A percentile compares a stretch with the other conserved stretches of the same genome.
Evolutionary conservation across 345 rosid genomes (phyloP).

Genomic region (Limnanthes douglasii): DNA sequence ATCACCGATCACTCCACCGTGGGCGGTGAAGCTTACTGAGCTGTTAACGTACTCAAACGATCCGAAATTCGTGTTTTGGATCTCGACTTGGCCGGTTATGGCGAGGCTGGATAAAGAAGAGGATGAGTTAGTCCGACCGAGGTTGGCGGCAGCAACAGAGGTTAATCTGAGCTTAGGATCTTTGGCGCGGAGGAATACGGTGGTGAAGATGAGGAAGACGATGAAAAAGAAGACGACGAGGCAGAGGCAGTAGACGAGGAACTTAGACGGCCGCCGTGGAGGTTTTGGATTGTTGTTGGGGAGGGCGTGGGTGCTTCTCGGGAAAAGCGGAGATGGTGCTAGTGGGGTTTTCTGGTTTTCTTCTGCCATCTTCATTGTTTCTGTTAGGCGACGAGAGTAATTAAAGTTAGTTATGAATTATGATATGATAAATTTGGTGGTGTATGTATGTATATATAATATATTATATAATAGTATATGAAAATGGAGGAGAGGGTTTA

Average conservation of each 20-base stretch:
- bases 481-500: neutral
- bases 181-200: conserved; percentile 14
- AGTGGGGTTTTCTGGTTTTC: conserved; percentile 12
- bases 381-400: neutral
- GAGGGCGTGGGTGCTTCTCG: conserved; percentile 12
- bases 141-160: conserved; percentile 9
- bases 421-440: conserved; percentile 2
- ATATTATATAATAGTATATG: conserved; percentile 5
- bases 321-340: conserved; percentile 14
- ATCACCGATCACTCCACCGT: conserved; percentile 19
- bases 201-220: conserved; percentile 14
- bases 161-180: conserved; percentile 17
- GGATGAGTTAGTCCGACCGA: conserved; percentile 8
- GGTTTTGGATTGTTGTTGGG: conserved; percentile 1
- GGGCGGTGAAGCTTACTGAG: conserved; percentile 8
- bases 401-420: conserved; percentile 1
- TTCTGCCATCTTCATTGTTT: conserved; percentile 12
- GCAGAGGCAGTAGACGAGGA: conserved; percentile 22
- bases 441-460: too few species aligned
- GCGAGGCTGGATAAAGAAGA: conserved; percentile 22
- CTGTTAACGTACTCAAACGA: conserved; percentile 17
- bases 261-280: conserved; percentile 20
- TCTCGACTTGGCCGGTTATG: conserved; percentile 16
- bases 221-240: conserved; percentile 17
- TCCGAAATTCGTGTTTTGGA: conserved; percentile 36